Conservation (phyloP, 495 filamentous ascomycete genomes). For the Echria macrotheca region DNA sequence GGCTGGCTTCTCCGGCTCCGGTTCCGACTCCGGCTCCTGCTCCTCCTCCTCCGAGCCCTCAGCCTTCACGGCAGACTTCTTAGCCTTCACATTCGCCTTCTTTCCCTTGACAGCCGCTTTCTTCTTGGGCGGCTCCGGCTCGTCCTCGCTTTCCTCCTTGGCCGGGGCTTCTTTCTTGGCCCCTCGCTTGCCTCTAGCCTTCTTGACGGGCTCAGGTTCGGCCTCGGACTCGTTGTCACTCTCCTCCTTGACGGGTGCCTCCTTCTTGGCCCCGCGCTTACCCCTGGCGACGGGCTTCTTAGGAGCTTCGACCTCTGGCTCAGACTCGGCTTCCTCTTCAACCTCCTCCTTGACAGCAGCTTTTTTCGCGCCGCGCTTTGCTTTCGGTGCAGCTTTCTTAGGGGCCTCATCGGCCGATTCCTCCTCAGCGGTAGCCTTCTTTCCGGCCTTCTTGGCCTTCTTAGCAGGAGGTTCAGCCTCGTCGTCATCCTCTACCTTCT, state of each 20-base stretch:
- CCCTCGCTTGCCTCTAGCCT: slow-evolving; percentile 16
- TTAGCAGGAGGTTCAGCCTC: slow-evolving; percentile 22
- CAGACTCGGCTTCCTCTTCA: slow-evolving; percentile 25
- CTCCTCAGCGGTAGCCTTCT: slow-evolving; percentile 20
- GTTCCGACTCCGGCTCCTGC: slow-evolving; percentile 6
- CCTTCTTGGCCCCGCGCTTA: slow-evolving; percentile 8
- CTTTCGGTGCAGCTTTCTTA: background rate
- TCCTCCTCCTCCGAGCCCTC: slow-evolving; percentile 19
- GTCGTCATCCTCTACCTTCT: slow-evolving; percentile 19
- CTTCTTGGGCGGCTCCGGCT: slow-evolving; percentile 28
- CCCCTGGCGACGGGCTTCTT: slow-evolving; percentile 18
- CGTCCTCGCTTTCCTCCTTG: slow-evolving; percentile 16
- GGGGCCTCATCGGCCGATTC: slow-evolving; percentile 9
- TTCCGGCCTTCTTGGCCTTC: slow-evolving; percentile 15
- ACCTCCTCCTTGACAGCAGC: slow-evolving; percentile 2
- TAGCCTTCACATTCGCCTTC: slow-evolving; percentile 17
- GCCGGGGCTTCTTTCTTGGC: background rate
- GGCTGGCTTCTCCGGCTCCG: slow-evolving; percentile 11
- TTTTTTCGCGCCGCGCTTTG: background rate
- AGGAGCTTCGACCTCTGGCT: slow-evolving; percentile 10
- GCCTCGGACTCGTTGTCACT: slow-evolving; percentile 17
- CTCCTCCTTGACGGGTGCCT: background rate
- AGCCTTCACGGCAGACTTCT: no score
- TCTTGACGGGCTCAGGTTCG: slow-evolving; percentile 8
- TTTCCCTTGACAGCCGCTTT: slow-evolving; percentile 24